Evolutionary conservation across 2,329 filamentous ascomycete genomes (phyloP), one percentile per base, ranked within the genome.

Genomic region (Periconia macrospinosa): DNA sequence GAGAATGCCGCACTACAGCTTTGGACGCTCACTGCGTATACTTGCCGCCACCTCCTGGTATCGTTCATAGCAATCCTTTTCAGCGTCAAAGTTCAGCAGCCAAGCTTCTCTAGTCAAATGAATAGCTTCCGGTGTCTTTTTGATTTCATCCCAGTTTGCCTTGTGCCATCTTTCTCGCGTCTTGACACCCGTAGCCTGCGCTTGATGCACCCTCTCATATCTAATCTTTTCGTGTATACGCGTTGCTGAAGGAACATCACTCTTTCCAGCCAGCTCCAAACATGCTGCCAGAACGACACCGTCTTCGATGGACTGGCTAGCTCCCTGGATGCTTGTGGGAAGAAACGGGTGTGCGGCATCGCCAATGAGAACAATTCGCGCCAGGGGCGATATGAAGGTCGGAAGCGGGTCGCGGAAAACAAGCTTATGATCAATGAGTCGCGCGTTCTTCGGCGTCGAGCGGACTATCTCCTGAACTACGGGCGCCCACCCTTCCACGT

Each of bases 291-390:
- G 41, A 15, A 68, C 65, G 1, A 68, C 62, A 9, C 66, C 67
- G 60, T 82, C 82, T 66, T 83, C 81, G 19, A 80, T 81, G 0
- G 81, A 80, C 65, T 83, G 80, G 51, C 78, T 79, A 1, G 80
- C 80, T 3, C 81, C 81, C 58, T 83, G 80, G 0, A 80, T 79
- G 41, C 76, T 79, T 0, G 79, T 83, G 0, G 81, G 81, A 3
- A 83, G 68, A 62, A 83, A 81, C 0, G 80, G 75, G 61, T 83
- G 81, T 49, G 80, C 82, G 47, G 79, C 79, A 60, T 84, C 81
- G 1, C 81, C 81, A 6, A 83, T 73, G 41, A 82, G 67, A 0
- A 75, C 79, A 49, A 83, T 80, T 43, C 75, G 73, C 37, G 77
- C 75, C 53, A 77, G 76, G 15, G 70, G 68, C 0, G 78, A 81